Base-by-base conservation (phyloP, 176 grass and related monocot species). In the Zoysia pacifica region DNA sequence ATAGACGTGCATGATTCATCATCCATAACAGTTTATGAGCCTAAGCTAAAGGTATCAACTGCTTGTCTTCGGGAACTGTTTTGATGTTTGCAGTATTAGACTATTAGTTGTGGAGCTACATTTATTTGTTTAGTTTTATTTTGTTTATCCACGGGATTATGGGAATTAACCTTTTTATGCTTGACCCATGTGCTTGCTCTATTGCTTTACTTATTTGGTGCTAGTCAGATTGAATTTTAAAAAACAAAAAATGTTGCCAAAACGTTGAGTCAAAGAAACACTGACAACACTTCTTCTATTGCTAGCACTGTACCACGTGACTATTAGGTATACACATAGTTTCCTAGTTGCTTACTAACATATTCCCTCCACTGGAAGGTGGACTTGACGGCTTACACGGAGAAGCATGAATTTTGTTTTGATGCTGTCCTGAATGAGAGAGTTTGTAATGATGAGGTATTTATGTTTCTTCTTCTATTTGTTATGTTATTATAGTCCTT, bases 361-460 rank as follows among this genome's bases (percentile, higher is more conserved):
- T 75, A 15, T 87, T 87, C 9, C 74, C 48, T 89, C 74, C 10
- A 66, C 64, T 85, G 63, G 71, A 87, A 99, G 96, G 96, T 99
- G 42, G 96, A 99, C 69, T 84, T 99, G 85, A 99, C 96, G 78
- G 96, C 96, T 65, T 99, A 99, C 52, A 93, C 95, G 69, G 96
- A 99, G 77, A 81, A 91, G 47, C 93, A 99, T 83, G 96, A 95
- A 69, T 99, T 99, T 68, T 99, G 82, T 88, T 99, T 99, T 46
- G 96, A 99, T 62, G 96, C 96, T 82, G 96, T 99, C 77, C 84
- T 99, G 48, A 90, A 93, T 58, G 96, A 99, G 78, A 48, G 93
- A 74, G 96, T 95, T 77, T 80, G 86, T 7, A 99, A 99, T 86
- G 96, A 99, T 68, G 96, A 99, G 93, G 96, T 99, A 91, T 74